These are phyloP conservation scores for Annulohypoxylon maeteangense DNA, from an alignment of 495 filamentous ascomycete genomes.

Conservation along the genomic window DNA sequence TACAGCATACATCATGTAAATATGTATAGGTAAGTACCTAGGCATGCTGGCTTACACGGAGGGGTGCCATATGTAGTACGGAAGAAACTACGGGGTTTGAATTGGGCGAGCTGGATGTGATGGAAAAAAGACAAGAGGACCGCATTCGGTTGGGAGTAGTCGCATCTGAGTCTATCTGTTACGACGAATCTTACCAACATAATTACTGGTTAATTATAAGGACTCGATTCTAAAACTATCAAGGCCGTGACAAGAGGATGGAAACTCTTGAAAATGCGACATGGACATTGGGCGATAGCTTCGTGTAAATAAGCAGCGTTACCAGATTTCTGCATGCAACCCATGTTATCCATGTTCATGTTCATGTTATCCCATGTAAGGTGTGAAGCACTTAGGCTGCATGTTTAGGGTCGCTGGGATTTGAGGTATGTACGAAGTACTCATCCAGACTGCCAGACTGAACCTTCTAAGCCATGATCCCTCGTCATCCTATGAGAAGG, in stretches of 20 bases:
- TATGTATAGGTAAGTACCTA: not conserved
- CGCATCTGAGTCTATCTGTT: constrained; percentile 4
- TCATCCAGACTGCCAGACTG: not conserved
- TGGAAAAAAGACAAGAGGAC: not conserved
- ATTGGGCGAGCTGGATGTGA: not conserved
- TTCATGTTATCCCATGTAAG: constrained; percentile 11
- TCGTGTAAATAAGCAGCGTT: constrained; percentile 24
- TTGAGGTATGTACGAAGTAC: not conserved
- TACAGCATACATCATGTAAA: not conserved
- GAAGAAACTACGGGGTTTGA: constrained; percentile 5
- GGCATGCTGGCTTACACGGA: constrained; percentile 14
- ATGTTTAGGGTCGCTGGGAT: constrained; percentile 1
- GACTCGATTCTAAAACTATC: not conserved
- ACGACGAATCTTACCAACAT: not conserved
- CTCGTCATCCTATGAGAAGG: not conserved
- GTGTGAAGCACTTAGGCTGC: constrained; percentile 19
- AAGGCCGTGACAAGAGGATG: constrained; percentile 6
- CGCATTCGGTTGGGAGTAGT: constrained; percentile 1
- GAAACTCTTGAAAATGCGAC: constrained; percentile 25
- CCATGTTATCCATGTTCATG: not conserved
- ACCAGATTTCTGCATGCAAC: constrained; percentile 14
- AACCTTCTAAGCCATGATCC: not conserved
- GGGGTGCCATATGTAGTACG: constrained; percentile 18
- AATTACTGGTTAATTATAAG: not conserved
- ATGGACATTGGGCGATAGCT: constrained; percentile 12